A percentile compares a stretch with the other conserved stretches of the same genome.
Conservation (phyloP, 106 monocot genomes). For the Cymbidium sinense region DNA sequence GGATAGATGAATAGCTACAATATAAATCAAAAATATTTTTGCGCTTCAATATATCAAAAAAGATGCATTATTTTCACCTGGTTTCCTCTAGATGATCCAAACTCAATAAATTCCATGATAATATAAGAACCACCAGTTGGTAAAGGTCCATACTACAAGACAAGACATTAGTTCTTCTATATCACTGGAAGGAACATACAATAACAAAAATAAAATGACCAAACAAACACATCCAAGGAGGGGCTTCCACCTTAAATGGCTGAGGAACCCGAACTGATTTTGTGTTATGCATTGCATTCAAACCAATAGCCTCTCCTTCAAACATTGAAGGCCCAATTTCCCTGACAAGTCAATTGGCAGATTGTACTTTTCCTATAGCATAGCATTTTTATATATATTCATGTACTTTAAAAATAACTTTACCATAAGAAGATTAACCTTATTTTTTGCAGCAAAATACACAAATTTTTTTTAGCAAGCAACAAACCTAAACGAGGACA, state of each 20-base stretch:
- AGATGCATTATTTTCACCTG: constrained; percentile 38
- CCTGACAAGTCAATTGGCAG: constrained; percentile 23
- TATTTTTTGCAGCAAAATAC: too few species aligned
- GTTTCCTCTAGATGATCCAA: constrained; percentile 59
- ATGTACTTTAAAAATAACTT: neutral
- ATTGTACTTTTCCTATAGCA: neutral
- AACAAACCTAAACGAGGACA: too few species aligned
- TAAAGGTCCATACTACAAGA: constrained; percentile 63
- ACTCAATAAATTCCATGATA: constrained; percentile 91
- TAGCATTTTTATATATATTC: neutral
- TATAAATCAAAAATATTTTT: neutral
- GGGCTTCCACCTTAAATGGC: constrained; percentile 70
- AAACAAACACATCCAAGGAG: neutral
- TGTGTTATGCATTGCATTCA: constrained; percentile 77
- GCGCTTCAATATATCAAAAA: neutral
- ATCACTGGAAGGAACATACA: neutral
- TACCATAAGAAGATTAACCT: too few species aligned
- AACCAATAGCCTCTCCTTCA: constrained; percentile 80
- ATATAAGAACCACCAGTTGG: constrained; percentile 83
- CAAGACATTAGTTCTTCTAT: neutral
- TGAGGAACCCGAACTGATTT: constrained; percentile 81
- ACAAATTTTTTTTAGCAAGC: too few species aligned
- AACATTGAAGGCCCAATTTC: constrained; percentile 88
- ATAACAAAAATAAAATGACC: neutral
- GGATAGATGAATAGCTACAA: constrained; percentile 13